These are phyloP conservation scores for Exutisphaerella laricina DNA, from an alignment of 2,329 filamentous ascomycete species.

Conservation along the genomic window DNA sequence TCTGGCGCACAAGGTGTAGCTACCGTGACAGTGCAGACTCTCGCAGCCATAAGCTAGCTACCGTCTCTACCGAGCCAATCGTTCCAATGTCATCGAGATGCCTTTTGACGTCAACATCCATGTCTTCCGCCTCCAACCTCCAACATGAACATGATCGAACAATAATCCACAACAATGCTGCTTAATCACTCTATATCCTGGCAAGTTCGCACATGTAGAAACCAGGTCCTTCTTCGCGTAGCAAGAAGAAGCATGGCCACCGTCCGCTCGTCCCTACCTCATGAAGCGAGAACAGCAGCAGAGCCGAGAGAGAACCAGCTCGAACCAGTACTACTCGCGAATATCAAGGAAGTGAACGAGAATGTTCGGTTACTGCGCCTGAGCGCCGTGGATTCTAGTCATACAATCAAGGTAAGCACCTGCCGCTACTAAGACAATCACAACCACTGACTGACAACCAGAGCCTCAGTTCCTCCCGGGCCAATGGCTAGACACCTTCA, in stretches of 20 bases:
- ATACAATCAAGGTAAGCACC: conserved; percentile 28
- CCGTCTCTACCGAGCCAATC: too few relatives aligned
- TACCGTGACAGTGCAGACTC: too few relatives aligned
- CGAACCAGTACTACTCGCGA: conserved; percentile 56
- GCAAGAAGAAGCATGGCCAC: conserved; percentile 28
- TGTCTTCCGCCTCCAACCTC: too few relatives aligned
- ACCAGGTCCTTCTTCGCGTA: neutral
- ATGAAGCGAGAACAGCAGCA: conserved; percentile 66
- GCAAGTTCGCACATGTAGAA: neutral
- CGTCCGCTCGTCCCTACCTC: conserved; percentile 36
- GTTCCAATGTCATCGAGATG: too few relatives aligned
- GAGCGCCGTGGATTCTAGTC: conserved; percentile 45
- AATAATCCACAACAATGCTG: neutral
- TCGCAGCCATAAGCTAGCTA: too few relatives aligned
- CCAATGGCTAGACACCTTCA: conserved; percentile 82
- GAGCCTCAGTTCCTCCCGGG: conserved; percentile 70
- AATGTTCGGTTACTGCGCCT: conserved; percentile 64
- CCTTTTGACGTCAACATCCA: neutral
- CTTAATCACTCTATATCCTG: neutral
- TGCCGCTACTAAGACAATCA: too few relatives aligned
- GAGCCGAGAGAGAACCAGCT: conserved; percentile 66
- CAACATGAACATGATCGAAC: neutral
- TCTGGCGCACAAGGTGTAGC: too few relatives aligned
- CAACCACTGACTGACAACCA: conserved; percentile 27
- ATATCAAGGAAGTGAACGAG: conserved; percentile 60